Conservation (phyloP, 176 grass and related monocot species). For the Carex scoparia region DNA sequence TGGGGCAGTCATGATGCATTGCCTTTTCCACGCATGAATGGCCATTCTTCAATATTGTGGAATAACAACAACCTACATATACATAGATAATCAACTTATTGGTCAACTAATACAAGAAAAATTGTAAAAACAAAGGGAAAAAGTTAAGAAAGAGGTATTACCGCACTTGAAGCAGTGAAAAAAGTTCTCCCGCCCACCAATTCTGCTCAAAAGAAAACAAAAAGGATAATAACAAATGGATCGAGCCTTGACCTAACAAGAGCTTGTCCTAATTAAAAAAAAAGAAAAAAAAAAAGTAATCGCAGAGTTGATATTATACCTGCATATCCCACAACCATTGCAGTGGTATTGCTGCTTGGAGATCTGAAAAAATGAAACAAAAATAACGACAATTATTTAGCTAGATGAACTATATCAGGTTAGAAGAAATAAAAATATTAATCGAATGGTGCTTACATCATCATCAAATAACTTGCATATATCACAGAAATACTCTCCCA, state of each 20-base stretch:
- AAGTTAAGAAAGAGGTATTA: slow-evolving; percentile 30
- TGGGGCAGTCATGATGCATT: slow-evolving; percentile 98
- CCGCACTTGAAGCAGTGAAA: slow-evolving; percentile 90
- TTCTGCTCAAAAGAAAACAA: slow-evolving; percentile 42
- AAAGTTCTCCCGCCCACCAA: slow-evolving; percentile 84
- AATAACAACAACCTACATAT: slow-evolving; percentile 83
- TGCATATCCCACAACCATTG: slow-evolving; percentile 83
- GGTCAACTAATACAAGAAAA: background rate
- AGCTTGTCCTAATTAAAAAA: background rate
- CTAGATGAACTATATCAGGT: background rate
- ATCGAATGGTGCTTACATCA: slow-evolving; percentile 48
- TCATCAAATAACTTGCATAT: slow-evolving; percentile 95
- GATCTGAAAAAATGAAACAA: slow-evolving; percentile 39
- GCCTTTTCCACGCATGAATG: slow-evolving; percentile 92
- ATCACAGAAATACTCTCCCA: slow-evolving; percentile 87
- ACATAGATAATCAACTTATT: slow-evolving; percentile 2
- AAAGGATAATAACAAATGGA: background rate
- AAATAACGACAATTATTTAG: slow-evolving; percentile 2
- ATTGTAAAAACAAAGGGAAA: background rate
- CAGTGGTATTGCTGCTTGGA: slow-evolving; percentile 97
- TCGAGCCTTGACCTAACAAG: background rate
- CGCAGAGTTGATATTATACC: slow-evolving; percentile 33
- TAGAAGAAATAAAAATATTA: slow-evolving; percentile 11
- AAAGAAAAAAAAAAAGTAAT: too few species aligned
- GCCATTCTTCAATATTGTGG: slow-evolving; percentile 54